A percentile compares a stretch with the other conserved stretches of the same genome.
Conservation (phyloP, 192 early-diverging fungal species). For the Coemansia furcata region DNA sequence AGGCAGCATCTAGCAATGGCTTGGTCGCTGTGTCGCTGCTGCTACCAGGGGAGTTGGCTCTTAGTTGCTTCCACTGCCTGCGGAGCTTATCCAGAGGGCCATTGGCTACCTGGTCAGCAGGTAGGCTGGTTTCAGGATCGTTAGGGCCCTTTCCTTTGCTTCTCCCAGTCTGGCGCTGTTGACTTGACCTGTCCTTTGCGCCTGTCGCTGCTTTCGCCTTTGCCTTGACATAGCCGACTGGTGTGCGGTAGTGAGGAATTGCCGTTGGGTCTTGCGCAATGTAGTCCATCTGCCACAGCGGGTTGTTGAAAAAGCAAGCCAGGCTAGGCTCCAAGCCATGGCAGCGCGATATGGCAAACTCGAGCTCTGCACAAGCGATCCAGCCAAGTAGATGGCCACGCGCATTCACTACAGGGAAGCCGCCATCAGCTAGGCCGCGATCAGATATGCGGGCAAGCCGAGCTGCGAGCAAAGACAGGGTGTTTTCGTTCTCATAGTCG, state of each 20-base stretch:
- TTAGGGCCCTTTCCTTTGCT: background rate
- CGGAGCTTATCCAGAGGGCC: constrained; percentile 3
- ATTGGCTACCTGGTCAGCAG: background rate
- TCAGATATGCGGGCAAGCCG: constrained; percentile 57
- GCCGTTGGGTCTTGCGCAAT: constrained; percentile 28
- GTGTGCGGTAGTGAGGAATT: constrained; percentile 36
- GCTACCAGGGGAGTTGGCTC: background rate
- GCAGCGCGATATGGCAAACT: constrained; percentile 64
- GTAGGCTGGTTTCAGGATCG: background rate
- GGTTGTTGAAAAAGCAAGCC: constrained; percentile 57
- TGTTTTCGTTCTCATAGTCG: constrained; percentile 58
- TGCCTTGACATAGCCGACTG: constrained; percentile 15
- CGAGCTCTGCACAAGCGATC: constrained; percentile 76
- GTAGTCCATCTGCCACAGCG: constrained; percentile 51
- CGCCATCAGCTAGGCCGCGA: constrained; percentile 67
- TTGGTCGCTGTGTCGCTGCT: background rate
- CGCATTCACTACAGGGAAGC: constrained; percentile 66
- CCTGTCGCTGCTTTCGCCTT: background rate
- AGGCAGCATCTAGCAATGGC: constrained; percentile 7
- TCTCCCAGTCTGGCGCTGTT: background rate
- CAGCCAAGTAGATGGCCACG: constrained; percentile 70
- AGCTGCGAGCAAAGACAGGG: constrained; percentile 55
- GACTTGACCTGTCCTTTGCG: background rate
- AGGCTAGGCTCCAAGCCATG: constrained; percentile 29
- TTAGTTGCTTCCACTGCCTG: background rate